These are phyloP conservation scores for Leishmania martiniquensis DNA, from an alignment of 208 protist species.

Conservation along the genomic window DNA sequence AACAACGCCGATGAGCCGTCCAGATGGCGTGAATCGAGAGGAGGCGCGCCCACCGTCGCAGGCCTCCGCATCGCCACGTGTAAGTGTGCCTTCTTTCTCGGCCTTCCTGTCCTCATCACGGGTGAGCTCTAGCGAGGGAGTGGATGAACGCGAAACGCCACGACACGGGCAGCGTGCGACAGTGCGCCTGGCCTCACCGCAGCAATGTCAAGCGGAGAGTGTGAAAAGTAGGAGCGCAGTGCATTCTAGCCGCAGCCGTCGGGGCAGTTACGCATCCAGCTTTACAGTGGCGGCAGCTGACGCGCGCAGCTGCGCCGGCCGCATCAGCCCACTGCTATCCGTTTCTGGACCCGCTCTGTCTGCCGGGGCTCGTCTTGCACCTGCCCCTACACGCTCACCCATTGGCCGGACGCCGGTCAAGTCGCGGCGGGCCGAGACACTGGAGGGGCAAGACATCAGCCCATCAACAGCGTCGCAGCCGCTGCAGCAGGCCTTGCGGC, in stretches of 20 bases:
- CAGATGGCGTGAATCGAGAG: not conserved
- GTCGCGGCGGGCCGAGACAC: not conserved
- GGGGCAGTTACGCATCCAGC: not conserved
- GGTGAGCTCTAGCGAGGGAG: not conserved
- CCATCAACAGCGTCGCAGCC: not conserved
- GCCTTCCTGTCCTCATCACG: not conserved
- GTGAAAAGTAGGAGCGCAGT: not conserved
- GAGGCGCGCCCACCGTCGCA: not conserved
- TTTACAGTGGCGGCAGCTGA: not conserved
- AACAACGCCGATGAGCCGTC: slow-evolving; percentile 7
- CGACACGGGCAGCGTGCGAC: slow-evolving; percentile 18
- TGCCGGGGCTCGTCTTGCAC: not conserved
- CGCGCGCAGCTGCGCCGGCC: not conserved
- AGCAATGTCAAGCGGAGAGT: not conserved
- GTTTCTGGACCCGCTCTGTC: not conserved
- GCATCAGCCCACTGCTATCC: not conserved
- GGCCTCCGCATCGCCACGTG: not conserved
- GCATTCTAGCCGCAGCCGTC: not conserved
- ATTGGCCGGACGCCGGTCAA: not conserved
- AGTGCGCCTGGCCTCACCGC: slow-evolving; percentile 1
- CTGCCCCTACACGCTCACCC: no score
- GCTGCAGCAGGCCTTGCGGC: not conserved
- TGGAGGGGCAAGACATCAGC: not conserved
- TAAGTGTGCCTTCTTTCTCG: not conserved
- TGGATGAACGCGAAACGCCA: not conserved